Evolutionary conservation across 2,329 filamentous ascomycete genomes (phyloP).

Genomic region (Neopestalotiopsis sp.): DNA sequence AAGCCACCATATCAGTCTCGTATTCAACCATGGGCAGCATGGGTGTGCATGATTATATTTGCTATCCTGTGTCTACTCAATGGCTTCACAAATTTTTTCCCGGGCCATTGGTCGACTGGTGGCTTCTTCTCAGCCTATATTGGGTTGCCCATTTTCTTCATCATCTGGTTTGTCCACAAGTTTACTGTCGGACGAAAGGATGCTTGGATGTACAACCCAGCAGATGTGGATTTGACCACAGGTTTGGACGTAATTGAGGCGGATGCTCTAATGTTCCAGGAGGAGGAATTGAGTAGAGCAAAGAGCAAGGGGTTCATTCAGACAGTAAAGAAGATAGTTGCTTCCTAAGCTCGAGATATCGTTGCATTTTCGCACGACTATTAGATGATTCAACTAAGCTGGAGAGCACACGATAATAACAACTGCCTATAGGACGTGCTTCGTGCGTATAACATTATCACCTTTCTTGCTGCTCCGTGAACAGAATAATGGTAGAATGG

Average conservation of each 20-base stretch:
- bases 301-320: neutral
- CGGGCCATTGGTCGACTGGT: constrained; percentile 47
- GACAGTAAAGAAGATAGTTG: neutral
- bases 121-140: constrained; percentile 72
- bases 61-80: constrained; percentile 72
- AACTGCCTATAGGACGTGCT: too few species aligned
- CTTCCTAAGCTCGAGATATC: too few species aligned
- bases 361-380: neutral
- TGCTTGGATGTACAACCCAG: neutral
- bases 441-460: too few species aligned
- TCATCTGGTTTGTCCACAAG: constrained; percentile 70
- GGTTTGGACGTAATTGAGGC: constrained; percentile 3
- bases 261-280: neutral
- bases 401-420: too few species aligned
- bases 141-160: constrained; percentile 70
- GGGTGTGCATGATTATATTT: constrained; percentile 63
- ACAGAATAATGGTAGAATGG: too few species aligned
- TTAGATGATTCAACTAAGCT: too few species aligned
- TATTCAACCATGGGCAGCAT: constrained; percentile 73
- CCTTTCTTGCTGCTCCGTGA: too few species aligned
- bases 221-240: neutral
- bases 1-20: constrained; percentile 68
- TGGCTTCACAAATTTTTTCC: constrained; percentile 75
- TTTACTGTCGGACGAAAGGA: constrained; percentile 33
- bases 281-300: neutral